These are phyloP conservation scores for Cyclostephanos tholiformis DNA, from an alignment of 108 stramenopile species.

Conservation along the genomic window DNA sequence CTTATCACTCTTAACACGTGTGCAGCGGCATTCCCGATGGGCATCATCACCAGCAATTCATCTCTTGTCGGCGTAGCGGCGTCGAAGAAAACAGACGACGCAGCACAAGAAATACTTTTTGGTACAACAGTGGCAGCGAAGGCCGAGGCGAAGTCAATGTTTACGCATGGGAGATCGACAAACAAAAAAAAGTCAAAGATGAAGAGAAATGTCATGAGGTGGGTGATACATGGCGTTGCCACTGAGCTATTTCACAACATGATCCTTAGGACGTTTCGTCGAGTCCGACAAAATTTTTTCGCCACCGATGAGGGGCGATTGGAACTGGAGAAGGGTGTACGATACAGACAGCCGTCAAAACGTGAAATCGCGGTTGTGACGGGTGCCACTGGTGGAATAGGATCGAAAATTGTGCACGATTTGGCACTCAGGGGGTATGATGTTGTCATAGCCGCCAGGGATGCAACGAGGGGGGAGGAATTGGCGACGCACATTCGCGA, in stretches of 20 bases:
- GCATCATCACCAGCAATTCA: not conserved
- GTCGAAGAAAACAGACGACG: constrained; percentile 5
- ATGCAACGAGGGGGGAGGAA: constrained; percentile 19
- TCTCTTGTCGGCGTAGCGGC: constrained; percentile 1
- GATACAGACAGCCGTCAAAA: constrained; percentile 19
- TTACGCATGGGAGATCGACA: not conserved
- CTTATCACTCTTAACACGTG: not conserved
- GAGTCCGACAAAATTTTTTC: not conserved
- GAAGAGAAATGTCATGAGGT: constrained; percentile 38
- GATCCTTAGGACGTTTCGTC: constrained; percentile 22
- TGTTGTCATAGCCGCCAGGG: constrained; percentile 46
- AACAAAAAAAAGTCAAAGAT: not conserved
- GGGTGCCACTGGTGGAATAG: constrained; percentile 47
- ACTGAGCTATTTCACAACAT: constrained; percentile 40
- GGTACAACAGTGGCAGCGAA: not conserved
- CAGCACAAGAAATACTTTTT: not conserved
- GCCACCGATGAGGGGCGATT: constrained; percentile 1
- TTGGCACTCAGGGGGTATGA: constrained; percentile 44
- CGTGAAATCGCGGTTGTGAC: constrained; percentile 39
- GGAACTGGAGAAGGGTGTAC: constrained; percentile 2
- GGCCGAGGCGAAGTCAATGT: not conserved
- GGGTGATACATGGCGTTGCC: constrained; percentile 39
- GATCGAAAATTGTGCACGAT: constrained; percentile 37
- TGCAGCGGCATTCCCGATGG: not conserved
- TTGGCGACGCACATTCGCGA: constrained; percentile 24